A percentile compares a stretch with the other conserved stretches of the same genome.
Conservation (phyloP, 2,329 filamentous ascomycete genomes). For the Sarocladium kiliense region DNA sequence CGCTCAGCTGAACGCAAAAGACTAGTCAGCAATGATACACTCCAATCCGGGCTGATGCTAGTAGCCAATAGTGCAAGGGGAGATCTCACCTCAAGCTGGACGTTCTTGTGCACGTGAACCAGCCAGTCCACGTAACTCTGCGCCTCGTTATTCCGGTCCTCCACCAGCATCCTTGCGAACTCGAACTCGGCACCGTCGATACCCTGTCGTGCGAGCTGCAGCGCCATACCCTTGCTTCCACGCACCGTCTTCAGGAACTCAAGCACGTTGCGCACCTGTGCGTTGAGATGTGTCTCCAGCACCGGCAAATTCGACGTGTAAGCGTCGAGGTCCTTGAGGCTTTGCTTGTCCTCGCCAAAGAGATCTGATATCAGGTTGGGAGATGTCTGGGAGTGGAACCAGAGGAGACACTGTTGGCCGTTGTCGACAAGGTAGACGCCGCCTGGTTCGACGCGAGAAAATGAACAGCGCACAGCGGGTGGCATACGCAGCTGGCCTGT, state of each 20-base stretch:
- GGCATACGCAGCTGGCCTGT: conserved; percentile 86
- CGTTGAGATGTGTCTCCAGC: conserved; percentile 86
- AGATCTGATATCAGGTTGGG: conserved; percentile 87
- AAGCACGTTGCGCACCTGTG: conserved; percentile 88
- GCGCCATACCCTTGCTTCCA: conserved; percentile 79
- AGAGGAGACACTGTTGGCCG: conserved; percentile 84
- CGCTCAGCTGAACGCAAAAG: conserved; percentile 47
- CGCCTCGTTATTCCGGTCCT: conserved; percentile 96
- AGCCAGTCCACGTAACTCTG: conserved; percentile 99
- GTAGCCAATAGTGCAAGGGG: too few relatives aligned
- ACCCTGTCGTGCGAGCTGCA: conserved; percentile 88
- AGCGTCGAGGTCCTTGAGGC: conserved; percentile 72
- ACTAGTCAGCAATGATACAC: conserved; percentile 14
- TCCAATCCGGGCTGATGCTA: too few relatives aligned
- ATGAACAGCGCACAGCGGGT: conserved; percentile 73
- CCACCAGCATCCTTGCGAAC: conserved; percentile 84
- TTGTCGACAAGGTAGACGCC: conserved; percentile 95
- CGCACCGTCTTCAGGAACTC: conserved; percentile 78
- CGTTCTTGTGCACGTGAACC: conserved; percentile 87
- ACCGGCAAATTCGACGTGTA: conserved; percentile 76
- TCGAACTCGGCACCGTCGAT: conserved; percentile 95
- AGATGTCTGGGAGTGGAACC: conserved; percentile 88
- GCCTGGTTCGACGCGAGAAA: conserved; percentile 82
- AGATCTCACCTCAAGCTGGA: conserved; percentile 81
- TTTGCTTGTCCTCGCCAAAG: conserved; percentile 69